A percentile compares a stretch with the other conserved stretches of the same genome.
Conservation (phyloP, 352 stramenopile species). For the Pythium aristosporum region DNA sequence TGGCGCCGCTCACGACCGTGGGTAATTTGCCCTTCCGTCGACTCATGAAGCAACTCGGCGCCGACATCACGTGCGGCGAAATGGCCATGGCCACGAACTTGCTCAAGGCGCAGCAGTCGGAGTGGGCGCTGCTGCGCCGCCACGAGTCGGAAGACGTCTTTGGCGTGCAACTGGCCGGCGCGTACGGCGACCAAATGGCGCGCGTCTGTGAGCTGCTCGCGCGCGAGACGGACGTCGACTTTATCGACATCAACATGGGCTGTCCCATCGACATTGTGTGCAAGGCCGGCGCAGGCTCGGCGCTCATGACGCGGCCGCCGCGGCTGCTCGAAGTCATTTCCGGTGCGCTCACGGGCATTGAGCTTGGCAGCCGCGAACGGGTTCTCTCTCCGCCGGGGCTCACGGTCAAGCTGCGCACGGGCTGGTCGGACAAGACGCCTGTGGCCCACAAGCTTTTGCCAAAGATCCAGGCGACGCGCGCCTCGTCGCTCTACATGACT, state of each 20-base stretch:
- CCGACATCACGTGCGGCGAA: slow-evolving; percentile 99
- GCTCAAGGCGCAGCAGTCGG: slow-evolving; percentile 92
- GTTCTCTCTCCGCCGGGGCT: slow-evolving; percentile 66
- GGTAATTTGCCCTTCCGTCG: slow-evolving; percentile 99
- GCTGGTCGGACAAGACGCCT: slow-evolving; percentile 95
- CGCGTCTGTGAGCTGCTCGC: slow-evolving; percentile 92
- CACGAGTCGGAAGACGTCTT: slow-evolving; percentile 98
- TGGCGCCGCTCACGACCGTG: slow-evolving; percentile 98
- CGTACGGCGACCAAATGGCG: slow-evolving; percentile 92
- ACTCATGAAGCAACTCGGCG: slow-evolving; percentile 96
- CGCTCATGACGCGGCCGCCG: slow-evolving; percentile 93
- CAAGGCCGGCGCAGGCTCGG: slow-evolving; percentile 84
- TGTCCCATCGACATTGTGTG: slow-evolving; percentile 98
- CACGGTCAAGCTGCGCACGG: slow-evolving; percentile 98
- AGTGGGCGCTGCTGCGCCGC: slow-evolving; percentile 97
- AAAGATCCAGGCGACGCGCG: slow-evolving; percentile 83
- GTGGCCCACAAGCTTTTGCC: slow-evolving; percentile 93
- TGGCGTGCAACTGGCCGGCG: slow-evolving; percentile 96
- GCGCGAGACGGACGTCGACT: slow-evolving; percentile 94
- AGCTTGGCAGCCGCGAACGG: slow-evolving; percentile 53
- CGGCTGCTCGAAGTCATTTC: slow-evolving; percentile 90
- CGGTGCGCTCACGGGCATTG: slow-evolving; percentile 80
- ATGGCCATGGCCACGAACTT: slow-evolving; percentile 97
- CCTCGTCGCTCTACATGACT: slow-evolving; percentile 73
- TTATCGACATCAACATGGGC: slow-evolving; percentile 99